Percentiles rank a stretch among this genome's conserved stretches.
Conservation (phyloP, 805 yeast species). For the Metschnikowia gruessii region DNA sequence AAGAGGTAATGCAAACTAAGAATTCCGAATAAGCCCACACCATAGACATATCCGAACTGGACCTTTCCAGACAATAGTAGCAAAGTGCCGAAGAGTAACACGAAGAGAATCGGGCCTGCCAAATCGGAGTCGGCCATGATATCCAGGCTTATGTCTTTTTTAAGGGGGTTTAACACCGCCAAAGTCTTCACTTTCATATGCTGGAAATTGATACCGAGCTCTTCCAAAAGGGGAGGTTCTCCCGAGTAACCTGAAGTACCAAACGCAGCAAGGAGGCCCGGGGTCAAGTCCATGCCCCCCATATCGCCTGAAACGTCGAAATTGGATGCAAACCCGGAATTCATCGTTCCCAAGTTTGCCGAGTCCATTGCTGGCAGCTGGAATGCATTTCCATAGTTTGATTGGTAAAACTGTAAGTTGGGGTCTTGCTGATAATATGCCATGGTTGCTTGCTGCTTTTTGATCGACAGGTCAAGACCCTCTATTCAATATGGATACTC, state of each 20-base stretch:
- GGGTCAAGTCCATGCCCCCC: constrained; percentile 51
- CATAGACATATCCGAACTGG: constrained; percentile 95
- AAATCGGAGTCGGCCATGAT: constrained; percentile 83
- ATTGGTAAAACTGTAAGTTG: constrained; percentile 44
- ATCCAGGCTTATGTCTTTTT: constrained; percentile 60
- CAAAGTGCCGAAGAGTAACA: constrained; percentile 79
- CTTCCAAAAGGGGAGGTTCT: constrained; percentile 92
- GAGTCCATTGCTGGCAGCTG: constrained; percentile 24
- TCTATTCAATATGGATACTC: not conserved
- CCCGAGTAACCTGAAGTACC: constrained; percentile 91
- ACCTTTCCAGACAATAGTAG: constrained; percentile 86
- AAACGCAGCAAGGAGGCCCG: constrained; percentile 87
- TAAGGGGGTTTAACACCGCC: constrained; percentile 80
- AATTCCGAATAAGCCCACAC: constrained; percentile 91
- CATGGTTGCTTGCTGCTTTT: constrained; percentile 24
- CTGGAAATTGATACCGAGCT: constrained; percentile 85
- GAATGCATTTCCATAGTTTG: constrained; percentile 34
- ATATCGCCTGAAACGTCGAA: constrained; percentile 42
- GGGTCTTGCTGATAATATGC: constrained; percentile 42
- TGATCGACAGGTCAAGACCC: not conserved
- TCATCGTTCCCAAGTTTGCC: constrained; percentile 38
- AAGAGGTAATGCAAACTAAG: constrained; percentile 78
- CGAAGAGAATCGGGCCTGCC: constrained; percentile 93
- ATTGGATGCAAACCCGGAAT: constrained; percentile 33
- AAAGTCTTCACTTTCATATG: constrained; percentile 83